phyloP scores from a whole-genome alignment of 2,329 filamentous ascomycete species.

The Calonectria montana region DNA sequence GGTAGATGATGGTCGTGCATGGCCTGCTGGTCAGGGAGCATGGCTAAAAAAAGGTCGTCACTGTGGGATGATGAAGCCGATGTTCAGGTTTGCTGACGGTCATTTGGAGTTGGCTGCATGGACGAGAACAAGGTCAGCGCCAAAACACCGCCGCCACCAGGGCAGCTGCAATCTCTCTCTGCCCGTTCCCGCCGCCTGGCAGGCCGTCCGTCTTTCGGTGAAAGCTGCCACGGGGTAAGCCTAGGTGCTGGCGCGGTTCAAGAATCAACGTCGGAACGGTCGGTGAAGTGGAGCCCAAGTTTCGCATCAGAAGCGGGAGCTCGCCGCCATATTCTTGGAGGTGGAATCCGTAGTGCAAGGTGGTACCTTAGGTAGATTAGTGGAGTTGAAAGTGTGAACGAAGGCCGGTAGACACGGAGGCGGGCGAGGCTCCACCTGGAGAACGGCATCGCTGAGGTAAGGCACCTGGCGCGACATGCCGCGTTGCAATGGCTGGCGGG shows the following conservation, averaged over 20 bases:
- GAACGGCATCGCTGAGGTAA: conserved; percentile 22
- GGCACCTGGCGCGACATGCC: conserved; percentile 1
- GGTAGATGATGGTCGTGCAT: conserved; percentile 50
- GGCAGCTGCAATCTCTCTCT: conserved; percentile 18
- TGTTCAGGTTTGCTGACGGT: conserved; percentile 43
- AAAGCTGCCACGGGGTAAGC: not conserved
- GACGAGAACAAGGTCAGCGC: conserved; percentile 41
- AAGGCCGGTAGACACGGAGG: conserved; percentile 10
- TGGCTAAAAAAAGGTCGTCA: conserved; percentile 34
- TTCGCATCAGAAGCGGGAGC: conserved; percentile 24
- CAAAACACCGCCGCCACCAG: conserved; percentile 23
- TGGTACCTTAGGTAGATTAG: conserved; percentile 28
- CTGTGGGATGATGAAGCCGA: conserved; percentile 31
- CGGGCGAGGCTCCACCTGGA: conserved; percentile 17
- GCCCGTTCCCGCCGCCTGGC: conserved; percentile 14
- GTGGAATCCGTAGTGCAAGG: conserved; percentile 26
- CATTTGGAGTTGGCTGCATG: conserved; percentile 52
- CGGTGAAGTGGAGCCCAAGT: conserved; percentile 20
- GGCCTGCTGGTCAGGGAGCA: conserved; percentile 57
- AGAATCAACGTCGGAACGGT: conserved; percentile 22
- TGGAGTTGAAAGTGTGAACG: conserved; percentile 25
- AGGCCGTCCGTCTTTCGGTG: not conserved
- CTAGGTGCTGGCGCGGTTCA: conserved; percentile 14
- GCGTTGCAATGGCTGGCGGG: not conserved
- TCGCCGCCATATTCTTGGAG: conserved; percentile 22